Evolutionary conservation across 257 asterid genomes (phyloP).

Genomic region (Linderniella brevidens): DNA sequence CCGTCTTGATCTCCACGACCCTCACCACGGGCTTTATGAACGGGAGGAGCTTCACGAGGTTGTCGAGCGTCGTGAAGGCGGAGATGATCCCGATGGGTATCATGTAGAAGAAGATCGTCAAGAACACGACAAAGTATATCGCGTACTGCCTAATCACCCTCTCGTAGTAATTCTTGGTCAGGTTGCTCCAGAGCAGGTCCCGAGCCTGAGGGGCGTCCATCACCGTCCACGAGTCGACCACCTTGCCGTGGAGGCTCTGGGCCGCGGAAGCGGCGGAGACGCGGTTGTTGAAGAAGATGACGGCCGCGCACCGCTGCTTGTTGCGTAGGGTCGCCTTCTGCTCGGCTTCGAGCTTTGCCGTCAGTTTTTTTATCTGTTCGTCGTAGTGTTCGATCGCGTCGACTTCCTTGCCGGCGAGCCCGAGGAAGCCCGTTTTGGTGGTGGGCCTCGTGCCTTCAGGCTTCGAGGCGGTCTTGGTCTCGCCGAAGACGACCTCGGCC

Average conservation of each 20-base stretch:
- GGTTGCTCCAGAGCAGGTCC: slow-evolving; percentile 63
- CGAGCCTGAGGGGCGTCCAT: slow-evolving; percentile 64
- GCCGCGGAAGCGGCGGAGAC: slow-evolving; percentile 73
- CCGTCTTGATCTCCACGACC: slow-evolving; percentile 26
- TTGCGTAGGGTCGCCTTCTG: slow-evolving; percentile 62
- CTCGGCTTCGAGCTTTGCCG: slow-evolving; percentile 47
- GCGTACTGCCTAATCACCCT: slow-evolving; percentile 42
- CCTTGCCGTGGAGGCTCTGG: slow-evolving; percentile 60
- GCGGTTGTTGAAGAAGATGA: slow-evolving; percentile 66
- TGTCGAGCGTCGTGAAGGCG: slow-evolving; percentile 72
- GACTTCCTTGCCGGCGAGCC: slow-evolving; percentile 61
- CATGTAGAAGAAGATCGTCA: slow-evolving; percentile 84
- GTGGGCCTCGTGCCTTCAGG: slow-evolving; percentile 65
- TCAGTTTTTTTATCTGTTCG: slow-evolving; percentile 44
- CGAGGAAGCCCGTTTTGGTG: slow-evolving; percentile 54
- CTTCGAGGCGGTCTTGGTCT: slow-evolving; percentile 28
- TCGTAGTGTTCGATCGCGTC: slow-evolving; percentile 67
- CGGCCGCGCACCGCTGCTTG: slow-evolving; percentile 54
- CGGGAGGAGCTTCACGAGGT: slow-evolving; percentile 59
- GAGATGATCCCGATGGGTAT: slow-evolving; percentile 76
- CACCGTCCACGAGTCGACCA: slow-evolving; percentile 71
- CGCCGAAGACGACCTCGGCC: slow-evolving; percentile 45
- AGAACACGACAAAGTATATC: slow-evolving; percentile 43
- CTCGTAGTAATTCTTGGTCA: slow-evolving; percentile 34
- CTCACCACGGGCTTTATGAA: slow-evolving; percentile 48